Percentiles rank a stretch among this genome's conserved stretches.
These are phyloP conservation scores for Penicillium fimorum DNA, from an alignment of 495 filamentous ascomycete genomes.

Conservation along the genomic window DNA sequence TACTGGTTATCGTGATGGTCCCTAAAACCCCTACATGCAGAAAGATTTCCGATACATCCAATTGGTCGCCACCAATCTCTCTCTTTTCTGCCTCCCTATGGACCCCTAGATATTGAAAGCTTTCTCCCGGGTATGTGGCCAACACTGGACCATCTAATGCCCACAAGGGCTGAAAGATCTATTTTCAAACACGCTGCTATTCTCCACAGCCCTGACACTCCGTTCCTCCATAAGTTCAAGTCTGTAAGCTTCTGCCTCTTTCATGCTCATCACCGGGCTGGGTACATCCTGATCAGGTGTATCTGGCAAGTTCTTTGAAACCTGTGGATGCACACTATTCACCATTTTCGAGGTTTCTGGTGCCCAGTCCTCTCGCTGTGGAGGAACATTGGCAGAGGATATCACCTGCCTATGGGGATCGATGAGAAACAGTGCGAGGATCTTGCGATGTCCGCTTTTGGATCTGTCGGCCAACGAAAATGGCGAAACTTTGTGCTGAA, in stretches of 20 bases:
- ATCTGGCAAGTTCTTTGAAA: conserved; percentile 11
- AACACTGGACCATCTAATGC: conserved; percentile 17
- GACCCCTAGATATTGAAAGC: neutral
- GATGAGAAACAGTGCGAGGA: conserved; percentile 52
- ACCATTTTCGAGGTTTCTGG: conserved; percentile 9
- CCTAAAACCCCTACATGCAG: neutral
- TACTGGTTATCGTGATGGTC: too few relatives aligned
- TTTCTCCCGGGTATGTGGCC: neutral
- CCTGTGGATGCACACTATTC: neutral
- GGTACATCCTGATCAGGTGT: conserved; percentile 19
- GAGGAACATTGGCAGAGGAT: conserved; percentile 56
- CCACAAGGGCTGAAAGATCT: conserved; percentile 29
- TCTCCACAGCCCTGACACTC: conserved; percentile 11
- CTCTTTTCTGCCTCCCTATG: neutral
- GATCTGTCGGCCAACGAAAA: too few relatives aligned
- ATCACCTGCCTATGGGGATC: conserved; percentile 52
- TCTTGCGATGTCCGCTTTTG: too few relatives aligned
- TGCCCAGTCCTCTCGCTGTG: conserved; percentile 46
- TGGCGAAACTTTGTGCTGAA: too few relatives aligned
- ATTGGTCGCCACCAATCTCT: neutral
- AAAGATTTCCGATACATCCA: neutral
- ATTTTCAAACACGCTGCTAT: conserved; percentile 20
- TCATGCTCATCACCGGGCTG: conserved; percentile 35
- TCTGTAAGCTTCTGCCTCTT: conserved; percentile 46
- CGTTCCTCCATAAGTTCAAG: conserved; percentile 51